Percentiles rank a stretch among this genome's conserved stretches.
Conservation (phyloP, 2,329 filamentous ascomycete species). For the Sodiomyces alkalinus region DNA sequence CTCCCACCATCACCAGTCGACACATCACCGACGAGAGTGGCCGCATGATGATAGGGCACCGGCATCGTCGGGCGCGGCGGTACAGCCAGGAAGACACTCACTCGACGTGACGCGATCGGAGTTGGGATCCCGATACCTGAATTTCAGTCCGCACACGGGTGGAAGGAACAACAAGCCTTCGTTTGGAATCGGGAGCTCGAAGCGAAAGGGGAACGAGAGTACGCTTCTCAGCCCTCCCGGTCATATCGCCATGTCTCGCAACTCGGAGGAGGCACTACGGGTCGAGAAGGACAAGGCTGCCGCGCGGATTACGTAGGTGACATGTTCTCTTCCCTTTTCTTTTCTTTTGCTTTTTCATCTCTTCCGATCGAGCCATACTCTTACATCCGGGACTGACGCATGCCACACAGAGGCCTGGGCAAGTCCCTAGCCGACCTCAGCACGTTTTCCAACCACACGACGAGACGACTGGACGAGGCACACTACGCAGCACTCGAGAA, state of each 20-base stretch:
- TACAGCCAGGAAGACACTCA: slow-evolving; percentile 21
- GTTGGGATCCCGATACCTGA: no score
- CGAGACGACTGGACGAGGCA: slow-evolving; percentile 53
- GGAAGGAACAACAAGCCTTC: no score
- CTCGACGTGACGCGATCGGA: slow-evolving; percentile 30
- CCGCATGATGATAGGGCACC: slow-evolving; percentile 12
- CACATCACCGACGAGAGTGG: slow-evolving; percentile 14
- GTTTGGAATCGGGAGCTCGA: no score
- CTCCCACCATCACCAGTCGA: slow-evolving; percentile 21
- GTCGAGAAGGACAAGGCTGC: slow-evolving; percentile 25
- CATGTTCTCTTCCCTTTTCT: slow-evolving; percentile 8
- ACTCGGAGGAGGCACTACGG: slow-evolving; percentile 20
- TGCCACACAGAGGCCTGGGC: slow-evolving; percentile 28
- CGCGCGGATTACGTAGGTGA: slow-evolving; percentile 26
- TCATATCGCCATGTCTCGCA: slow-evolving; percentile 11
- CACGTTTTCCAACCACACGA: slow-evolving; percentile 45
- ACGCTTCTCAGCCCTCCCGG: slow-evolving; percentile 1
- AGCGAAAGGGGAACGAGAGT: no score
- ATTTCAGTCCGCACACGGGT: no score
- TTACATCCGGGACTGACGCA: background rate
- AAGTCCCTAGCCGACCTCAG: slow-evolving; percentile 38
- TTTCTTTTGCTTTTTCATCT: background rate
- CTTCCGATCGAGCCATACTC: slow-evolving; percentile 10
- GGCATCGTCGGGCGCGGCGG: slow-evolving; percentile 9
- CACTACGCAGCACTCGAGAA: slow-evolving; percentile 63